Conservation (phyloP, 169 alveolate species). For the Pseudocohnilembus persalinus region DNA sequence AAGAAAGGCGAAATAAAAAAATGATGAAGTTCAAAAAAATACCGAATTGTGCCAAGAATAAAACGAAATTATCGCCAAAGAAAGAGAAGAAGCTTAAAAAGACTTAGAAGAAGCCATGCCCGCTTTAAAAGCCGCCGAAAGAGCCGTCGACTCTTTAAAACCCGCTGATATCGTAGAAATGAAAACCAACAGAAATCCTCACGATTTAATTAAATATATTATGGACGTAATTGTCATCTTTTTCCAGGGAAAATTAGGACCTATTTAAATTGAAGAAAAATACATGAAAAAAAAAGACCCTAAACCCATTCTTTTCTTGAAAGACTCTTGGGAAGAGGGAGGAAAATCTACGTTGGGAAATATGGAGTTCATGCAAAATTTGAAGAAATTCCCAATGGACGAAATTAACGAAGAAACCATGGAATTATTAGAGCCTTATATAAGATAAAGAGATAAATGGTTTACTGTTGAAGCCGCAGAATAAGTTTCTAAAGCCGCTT, state of each 20-base stretch:
- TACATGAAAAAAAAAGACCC: constrained; percentile 18
- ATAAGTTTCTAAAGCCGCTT: constrained; percentile 73
- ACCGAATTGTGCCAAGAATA: constrained; percentile 86
- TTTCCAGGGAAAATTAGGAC: constrained; percentile 67
- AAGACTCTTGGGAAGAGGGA: constrained; percentile 91
- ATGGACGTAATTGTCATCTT: constrained; percentile 90
- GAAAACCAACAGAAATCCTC: constrained; percentile 88
- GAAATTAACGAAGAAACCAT: constrained; percentile 95
- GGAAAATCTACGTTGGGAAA: constrained; percentile 87
- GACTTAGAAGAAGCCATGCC: constrained; percentile 95
- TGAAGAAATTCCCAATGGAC: constrained; percentile 92
- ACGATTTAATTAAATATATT: constrained; percentile 91
- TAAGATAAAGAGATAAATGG: constrained; percentile 82
- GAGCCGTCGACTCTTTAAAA: constrained; percentile 91
- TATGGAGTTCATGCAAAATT: constrained; percentile 83
- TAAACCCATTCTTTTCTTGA: constrained; percentile 79
- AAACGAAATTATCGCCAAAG: constrained; percentile 86
- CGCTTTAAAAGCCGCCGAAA: constrained; percentile 89
- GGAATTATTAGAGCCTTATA: constrained; percentile 93
- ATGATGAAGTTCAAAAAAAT: constrained; percentile 90
- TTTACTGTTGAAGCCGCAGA: constrained; percentile 87
- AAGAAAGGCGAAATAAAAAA: constrained; percentile 92
- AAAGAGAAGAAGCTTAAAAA: constrained; percentile 92
- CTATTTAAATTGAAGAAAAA: constrained; percentile 48
- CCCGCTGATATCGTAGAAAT: constrained; percentile 93